These are phyloP conservation scores for Fusarium ambrosium DNA, from an alignment of 2,329 filamentous ascomycete genomes.

Conservation along the genomic window DNA sequence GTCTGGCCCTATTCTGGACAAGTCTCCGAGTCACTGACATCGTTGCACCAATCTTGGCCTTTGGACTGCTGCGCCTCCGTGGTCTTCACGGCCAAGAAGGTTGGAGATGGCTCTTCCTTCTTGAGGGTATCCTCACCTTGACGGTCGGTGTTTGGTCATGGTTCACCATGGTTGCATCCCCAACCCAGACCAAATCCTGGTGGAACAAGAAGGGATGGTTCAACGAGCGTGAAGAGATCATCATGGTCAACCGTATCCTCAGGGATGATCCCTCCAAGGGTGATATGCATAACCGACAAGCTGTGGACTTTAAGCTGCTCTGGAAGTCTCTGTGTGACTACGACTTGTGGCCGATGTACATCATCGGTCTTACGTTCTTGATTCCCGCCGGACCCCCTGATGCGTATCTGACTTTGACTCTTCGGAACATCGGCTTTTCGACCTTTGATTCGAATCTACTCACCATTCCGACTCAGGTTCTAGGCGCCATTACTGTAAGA, in stretches of 20 bases:
- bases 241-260: constrained; percentile 68
- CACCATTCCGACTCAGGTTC: constrained; percentile 26
- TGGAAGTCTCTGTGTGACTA: constrained; percentile 69
- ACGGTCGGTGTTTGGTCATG: constrained; percentile 39
- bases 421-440: constrained; percentile 8
- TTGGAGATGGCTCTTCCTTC: constrained; percentile 59
- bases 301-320: constrained; percentile 60
- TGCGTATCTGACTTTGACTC: constrained; percentile 65
- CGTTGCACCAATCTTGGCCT: constrained; percentile 41
- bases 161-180: constrained; percentile 45
- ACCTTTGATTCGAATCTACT: constrained; percentile 55
- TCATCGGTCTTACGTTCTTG: constrained; percentile 62
- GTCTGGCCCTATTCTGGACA: constrained; percentile 35
- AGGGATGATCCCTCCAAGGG: constrained; percentile 71
- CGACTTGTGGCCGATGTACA: constrained; percentile 69
- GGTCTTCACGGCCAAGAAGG: constrained; percentile 41
- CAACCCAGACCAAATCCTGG: constrained; percentile 65
- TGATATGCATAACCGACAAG: constrained; percentile 70
- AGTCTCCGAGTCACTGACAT: constrained; percentile 26
- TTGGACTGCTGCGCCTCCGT: constrained; percentile 42
- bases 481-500: constrained; percentile 20
- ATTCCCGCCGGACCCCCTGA: constrained; percentile 62
- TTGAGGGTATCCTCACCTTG: constrained; percentile 53
- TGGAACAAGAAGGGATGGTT: constrained; percentile 62
- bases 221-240: constrained; percentile 60